Percentiles rank a stretch among this genome's conserved stretches.
These are phyloP conservation scores for Parietichytrium sp. DNA, from an alignment of 108 stramenopile species.

Conservation along the genomic window DNA sequence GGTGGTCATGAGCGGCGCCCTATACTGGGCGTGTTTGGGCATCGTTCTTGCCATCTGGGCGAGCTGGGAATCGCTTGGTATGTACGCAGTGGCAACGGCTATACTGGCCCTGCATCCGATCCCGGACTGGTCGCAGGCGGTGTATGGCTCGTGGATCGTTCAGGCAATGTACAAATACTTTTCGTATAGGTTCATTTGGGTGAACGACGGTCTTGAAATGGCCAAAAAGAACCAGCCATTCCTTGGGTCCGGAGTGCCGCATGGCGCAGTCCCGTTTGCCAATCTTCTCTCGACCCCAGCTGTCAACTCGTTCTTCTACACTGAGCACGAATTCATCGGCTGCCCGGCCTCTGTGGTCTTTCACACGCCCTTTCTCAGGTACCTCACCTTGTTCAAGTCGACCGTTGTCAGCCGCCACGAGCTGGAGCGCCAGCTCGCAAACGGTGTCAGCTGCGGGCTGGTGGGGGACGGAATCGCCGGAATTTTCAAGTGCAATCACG, in stretches of 20 bases:
- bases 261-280: constrained; percentile 39
- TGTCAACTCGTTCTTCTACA: neutral
- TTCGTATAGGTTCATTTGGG: constrained; percentile 17
- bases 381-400: neutral
- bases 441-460: neutral
- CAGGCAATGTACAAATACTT: constrained; percentile 40
- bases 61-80: neutral
- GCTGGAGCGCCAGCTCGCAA: neutral
- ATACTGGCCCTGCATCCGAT: constrained; percentile 6
- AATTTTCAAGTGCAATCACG: constrained; percentile 8
- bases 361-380: constrained; percentile 35
- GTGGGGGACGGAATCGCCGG: constrained; percentile 39
- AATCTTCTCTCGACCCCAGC: constrained; percentile 35
- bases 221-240: neutral
- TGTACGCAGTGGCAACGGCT: neutral
- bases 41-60: neutral
- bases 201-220: neutral
- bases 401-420: neutral
- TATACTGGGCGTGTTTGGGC: neutral
- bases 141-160: neutral
- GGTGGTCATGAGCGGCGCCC: neutral
- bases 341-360: constrained; percentile 39
- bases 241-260: constrained; percentile 21
- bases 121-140: neutral
- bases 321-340: neutral